phyloP scores from a whole-genome alignment of 805 yeast genomes.

The Diddensiella santjacobensis region DNA sequence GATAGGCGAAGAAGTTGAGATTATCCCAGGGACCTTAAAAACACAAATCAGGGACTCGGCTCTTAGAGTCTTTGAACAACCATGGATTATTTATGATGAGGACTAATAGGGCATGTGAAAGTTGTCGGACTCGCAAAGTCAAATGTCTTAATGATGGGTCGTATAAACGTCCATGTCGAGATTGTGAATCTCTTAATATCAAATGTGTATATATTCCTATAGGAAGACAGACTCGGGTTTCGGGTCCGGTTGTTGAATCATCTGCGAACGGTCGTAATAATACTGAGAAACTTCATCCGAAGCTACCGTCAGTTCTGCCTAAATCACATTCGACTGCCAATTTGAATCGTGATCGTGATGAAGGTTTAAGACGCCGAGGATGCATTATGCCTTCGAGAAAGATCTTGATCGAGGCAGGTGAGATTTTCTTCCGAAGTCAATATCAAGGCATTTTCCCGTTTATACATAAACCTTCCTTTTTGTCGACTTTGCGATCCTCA shows the following conservation, averaged over 20 bases:
- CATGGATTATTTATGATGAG: too few species aligned
- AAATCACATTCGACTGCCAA: too few species aligned
- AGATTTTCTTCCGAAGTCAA: slow-evolving; percentile 9
- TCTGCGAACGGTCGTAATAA: too few species aligned
- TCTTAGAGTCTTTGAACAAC: too few species aligned
- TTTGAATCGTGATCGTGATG: background rate
- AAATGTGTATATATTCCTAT: slow-evolving; percentile 10
- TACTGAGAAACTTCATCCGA: too few species aligned
- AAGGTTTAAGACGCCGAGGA: background rate
- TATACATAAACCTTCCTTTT: slow-evolving; percentile 13
- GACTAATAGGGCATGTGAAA: slow-evolving; percentile 12
- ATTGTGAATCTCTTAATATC: slow-evolving; percentile 3
- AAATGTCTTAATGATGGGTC: slow-evolving; percentile 14
- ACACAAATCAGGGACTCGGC: too few species aligned
- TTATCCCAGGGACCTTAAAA: too few species aligned
- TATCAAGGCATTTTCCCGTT: slow-evolving; percentile 16
- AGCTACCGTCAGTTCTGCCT: background rate
- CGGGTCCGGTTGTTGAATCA: too few species aligned
- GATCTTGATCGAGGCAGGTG: slow-evolving; percentile 3
- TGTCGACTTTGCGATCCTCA: slow-evolving; percentile 8
- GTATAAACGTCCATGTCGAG: slow-evolving; percentile 3
- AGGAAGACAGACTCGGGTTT: slow-evolving; percentile 11
- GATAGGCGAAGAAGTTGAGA: too few species aligned
- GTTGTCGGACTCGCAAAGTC: slow-evolving; percentile 12
- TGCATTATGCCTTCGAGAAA: slow-evolving; percentile 8